These are phyloP conservation scores for Geopyxis carbonaria DNA, from an alignment of 495 filamentous ascomycete genomes.

Conservation along the genomic window DNA sequence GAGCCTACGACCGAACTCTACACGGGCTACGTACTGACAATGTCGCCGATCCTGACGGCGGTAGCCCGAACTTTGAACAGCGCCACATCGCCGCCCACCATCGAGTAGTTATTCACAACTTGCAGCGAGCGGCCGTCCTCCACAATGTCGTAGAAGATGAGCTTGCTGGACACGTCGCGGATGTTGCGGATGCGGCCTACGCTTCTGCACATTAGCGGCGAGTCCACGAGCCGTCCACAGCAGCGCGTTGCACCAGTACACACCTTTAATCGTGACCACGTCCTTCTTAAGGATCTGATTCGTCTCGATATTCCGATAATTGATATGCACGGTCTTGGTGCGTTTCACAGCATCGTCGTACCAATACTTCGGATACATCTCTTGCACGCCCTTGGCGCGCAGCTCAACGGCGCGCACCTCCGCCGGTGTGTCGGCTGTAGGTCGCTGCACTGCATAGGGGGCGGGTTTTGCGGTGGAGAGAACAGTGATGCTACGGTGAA, in stretches of 20 bases:
- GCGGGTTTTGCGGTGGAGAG: not conserved
- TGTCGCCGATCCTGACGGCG: slow-evolving; percentile 53
- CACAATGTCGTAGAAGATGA: slow-evolving; percentile 67
- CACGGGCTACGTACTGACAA: slow-evolving; percentile 37
- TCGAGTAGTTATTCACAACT: slow-evolving; percentile 48
- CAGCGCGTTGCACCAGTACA: too few species aligned
- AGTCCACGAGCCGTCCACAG: too few species aligned
- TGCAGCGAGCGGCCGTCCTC: slow-evolving; percentile 57
- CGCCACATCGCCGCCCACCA: slow-evolving; percentile 31
- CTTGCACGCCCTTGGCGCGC: not conserved
- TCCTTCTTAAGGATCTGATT: not conserved
- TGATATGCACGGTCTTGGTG: not conserved
- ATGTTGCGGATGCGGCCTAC: slow-evolving; percentile 43
- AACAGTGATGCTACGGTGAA: not conserved
- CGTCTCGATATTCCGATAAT: not conserved
- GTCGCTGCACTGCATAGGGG: not conserved
- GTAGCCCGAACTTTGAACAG: slow-evolving; percentile 44
- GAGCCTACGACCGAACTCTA: slow-evolving; percentile 4
- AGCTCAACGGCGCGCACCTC: not conserved
- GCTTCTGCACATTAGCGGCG: too few species aligned
- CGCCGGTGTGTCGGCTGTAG: not conserved
- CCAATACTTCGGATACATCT: not conserved
- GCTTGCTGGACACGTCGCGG: slow-evolving; percentile 36
- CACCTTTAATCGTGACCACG: not conserved
- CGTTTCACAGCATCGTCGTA: not conserved